These are phyloP conservation scores for Dichomitus squalens DNA, from an alignment of 1,284 basidiomycete species.

Conservation along the genomic window DNA sequence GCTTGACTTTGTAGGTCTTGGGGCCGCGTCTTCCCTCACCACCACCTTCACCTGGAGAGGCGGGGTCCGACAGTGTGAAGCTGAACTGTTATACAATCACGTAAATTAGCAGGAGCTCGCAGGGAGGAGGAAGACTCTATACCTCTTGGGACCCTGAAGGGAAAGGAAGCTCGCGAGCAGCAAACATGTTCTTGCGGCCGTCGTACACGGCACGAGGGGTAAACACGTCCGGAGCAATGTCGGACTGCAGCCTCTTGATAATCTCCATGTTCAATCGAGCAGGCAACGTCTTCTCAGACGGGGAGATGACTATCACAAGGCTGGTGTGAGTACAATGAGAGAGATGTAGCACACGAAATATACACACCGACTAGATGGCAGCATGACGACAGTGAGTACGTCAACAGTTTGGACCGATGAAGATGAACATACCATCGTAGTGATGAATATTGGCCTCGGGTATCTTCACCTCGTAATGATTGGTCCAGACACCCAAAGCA, in stretches of 20 bases:
- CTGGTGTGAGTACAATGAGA: slow-evolving; percentile 1
- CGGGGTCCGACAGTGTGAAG: slow-evolving; percentile 49
- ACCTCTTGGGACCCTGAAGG: slow-evolving; percentile 49
- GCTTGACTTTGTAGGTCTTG: slow-evolving; percentile 61
- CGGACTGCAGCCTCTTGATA: slow-evolving; percentile 59
- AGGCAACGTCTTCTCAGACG: slow-evolving; percentile 67
- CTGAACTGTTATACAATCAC: slow-evolving; percentile 50
- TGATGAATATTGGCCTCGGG: slow-evolving; percentile 67
- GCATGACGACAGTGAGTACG: background rate
- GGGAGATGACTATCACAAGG: slow-evolving; percentile 51
- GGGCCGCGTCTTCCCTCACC: slow-evolving; percentile 34
- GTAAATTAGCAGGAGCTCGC: background rate
- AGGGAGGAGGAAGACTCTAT: slow-evolving; percentile 18
- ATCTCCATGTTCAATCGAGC: slow-evolving; percentile 67
- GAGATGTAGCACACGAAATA: background rate
- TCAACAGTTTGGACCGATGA: background rate
- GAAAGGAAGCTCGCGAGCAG: slow-evolving; percentile 57
- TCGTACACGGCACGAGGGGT: slow-evolving; percentile 72
- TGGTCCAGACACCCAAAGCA: slow-evolving; percentile 55
- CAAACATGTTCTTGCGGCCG: slow-evolving; percentile 77
- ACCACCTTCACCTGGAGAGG: slow-evolving; percentile 20
- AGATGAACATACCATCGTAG: slow-evolving; percentile 62
- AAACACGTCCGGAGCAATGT: slow-evolving; percentile 59
- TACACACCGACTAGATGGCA: slow-evolving; percentile 56
- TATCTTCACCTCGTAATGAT: slow-evolving; percentile 63